Evolutionary conservation across 176 grass and related monocot species (phyloP), one percentile per base, ranked within the genome.

Genomic region (Leersia perrieri): DNA sequence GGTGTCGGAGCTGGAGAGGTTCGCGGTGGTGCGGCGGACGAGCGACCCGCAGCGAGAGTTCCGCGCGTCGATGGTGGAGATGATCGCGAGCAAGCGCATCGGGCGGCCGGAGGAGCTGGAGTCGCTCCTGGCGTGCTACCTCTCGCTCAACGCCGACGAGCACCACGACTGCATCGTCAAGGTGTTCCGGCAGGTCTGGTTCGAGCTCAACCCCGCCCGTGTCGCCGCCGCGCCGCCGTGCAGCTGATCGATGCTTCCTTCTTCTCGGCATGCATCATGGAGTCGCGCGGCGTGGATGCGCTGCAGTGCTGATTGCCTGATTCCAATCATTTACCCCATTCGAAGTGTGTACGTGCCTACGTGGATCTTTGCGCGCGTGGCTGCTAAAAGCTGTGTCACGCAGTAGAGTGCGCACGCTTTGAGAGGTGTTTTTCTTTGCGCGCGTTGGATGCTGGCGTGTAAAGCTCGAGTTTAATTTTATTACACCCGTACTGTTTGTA

Each of bases 91-190:
- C 89, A 94, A 85, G 63, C 80, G 84, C 38, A 97, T 97, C 66
- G 81, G 91, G 55, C 94, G 84, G 55, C 86, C 88, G 16, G 86
- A 94, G 29, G 91, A 97, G 84, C 84, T 97, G 63, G 94, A 97
- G 89, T 87, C 86, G 33, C 82, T 97, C 77, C 81, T 97, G 25
- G 94, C 94, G 45, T 97, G 94, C 85, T 97, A 97, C 82, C 88
- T 97, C 27, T 80, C 94, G 57, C 85, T 97, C 40, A 97, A 97
- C 80, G 71, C 94, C 61, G 94, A 94, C 73, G 91, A 97, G 86
- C 88, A 97, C 85, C 91, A 97, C 77, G 86, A 93, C 83, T 85
- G 92, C 57, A 97, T 97, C 82, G 89, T 97, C 63, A 93, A 93
- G 83, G 94, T 97, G 63, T 97, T 97, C 65, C 85, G 94, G 20